Evolutionary conservation across 768 basidiomycete genomes (phyloP).

Genomic region (Suillus decipiens): DNA sequence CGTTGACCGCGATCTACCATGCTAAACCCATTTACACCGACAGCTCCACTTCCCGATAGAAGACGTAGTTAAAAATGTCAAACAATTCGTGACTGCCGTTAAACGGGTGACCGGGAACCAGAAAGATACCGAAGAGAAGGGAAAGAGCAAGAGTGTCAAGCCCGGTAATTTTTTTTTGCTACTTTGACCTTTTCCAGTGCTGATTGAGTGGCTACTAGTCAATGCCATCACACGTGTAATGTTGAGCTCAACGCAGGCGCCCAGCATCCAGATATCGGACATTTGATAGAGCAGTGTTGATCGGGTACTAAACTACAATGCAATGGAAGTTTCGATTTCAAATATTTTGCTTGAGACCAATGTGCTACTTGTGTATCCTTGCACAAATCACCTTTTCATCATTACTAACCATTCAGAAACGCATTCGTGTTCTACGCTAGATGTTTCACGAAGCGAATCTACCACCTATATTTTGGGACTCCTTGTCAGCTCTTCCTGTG

Average conservation of each 20-base stretch:
- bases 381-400: not conserved
- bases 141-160: slow-evolving; percentile 42
- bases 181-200: slow-evolving; percentile 2
- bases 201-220: slow-evolving; percentile 40
- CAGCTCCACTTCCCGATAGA: slow-evolving; percentile 75
- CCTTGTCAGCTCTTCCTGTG: not conserved
- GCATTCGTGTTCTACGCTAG: not conserved
- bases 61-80: slow-evolving; percentile 78
- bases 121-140: slow-evolving; percentile 47
- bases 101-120: slow-evolving; percentile 74
- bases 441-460: not conserved
- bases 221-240: slow-evolving; percentile 80
- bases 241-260: slow-evolving; percentile 84
- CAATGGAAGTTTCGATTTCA: not conserved
- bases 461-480: not conserved
- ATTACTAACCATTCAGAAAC: not conserved
- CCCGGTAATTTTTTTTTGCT: slow-evolving; percentile 36
- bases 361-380: not conserved
- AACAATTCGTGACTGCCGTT: slow-evolving; percentile 72
- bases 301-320: slow-evolving; percentile 5
- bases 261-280: slow-evolving; percentile 88
- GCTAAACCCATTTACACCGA: slow-evolving; percentile 10
- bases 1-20: not conserved
- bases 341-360: slow-evolving; percentile 1
- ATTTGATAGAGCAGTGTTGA: slow-evolving; percentile 39